A percentile compares a stretch with the other conserved stretches of the same genome.
These are phyloP conservation scores for Lepidium campestre DNA, from an alignment of 441 rosid genomes.

Conservation along the genomic window DNA sequence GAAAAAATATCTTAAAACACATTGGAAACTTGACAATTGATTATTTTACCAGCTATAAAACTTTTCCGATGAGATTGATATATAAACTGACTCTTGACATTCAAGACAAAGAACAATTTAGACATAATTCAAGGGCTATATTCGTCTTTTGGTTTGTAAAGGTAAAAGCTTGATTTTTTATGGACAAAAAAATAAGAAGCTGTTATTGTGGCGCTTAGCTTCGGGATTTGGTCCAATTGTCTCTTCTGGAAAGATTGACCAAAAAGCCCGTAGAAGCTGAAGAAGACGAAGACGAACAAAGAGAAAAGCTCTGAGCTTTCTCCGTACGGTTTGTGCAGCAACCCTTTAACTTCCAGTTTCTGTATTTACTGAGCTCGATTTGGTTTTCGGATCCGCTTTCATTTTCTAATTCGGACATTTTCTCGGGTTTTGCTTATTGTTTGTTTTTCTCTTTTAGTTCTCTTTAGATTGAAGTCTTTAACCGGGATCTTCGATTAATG, in stretches of 20 bases:
- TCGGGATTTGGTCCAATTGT: slow-evolving; percentile 35
- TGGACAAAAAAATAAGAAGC: slow-evolving; percentile 18
- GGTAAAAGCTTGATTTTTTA: slow-evolving; percentile 7
- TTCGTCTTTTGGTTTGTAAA: slow-evolving; percentile 2
- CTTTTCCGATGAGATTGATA: neutral
- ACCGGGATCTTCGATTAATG: slow-evolving; percentile 1
- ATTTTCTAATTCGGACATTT: slow-evolving; percentile 3
- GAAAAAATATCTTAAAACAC: slow-evolving; percentile 7
- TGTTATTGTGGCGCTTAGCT: slow-evolving; percentile 28
- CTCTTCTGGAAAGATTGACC: slow-evolving; percentile 25
- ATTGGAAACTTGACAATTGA: neutral
- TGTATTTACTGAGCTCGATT: neutral
- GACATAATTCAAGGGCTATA: neutral
- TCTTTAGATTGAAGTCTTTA: slow-evolving; percentile 8
- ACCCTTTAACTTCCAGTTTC: neutral
- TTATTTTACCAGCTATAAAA: neutral
- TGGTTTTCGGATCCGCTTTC: slow-evolving; percentile 9
- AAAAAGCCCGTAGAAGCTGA: neutral
- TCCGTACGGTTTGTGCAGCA: slow-evolving; percentile 19
- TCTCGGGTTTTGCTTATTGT: neutral
- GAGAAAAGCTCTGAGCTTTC: neutral
- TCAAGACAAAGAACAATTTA: neutral
- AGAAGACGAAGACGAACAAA: neutral
- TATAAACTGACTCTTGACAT: neutral
- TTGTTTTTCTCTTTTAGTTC: neutral